Base-by-base conservation (phyloP, 2,329 filamentous ascomycete species). In the Alternaria viburni region DNA sequence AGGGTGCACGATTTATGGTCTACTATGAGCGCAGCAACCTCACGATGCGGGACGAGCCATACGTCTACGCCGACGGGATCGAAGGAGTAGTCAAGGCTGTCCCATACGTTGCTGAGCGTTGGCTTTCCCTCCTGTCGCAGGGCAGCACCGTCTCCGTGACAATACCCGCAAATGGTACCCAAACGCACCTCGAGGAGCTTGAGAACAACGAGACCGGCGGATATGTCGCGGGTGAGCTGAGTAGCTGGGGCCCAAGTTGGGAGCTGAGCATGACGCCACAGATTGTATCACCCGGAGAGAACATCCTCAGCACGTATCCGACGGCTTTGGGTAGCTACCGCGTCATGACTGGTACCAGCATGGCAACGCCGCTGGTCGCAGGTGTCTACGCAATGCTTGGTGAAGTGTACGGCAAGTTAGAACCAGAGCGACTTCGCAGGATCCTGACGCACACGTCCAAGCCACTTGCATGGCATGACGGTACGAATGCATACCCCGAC, bases 211-310 rank as follows among this genome's bases (percentile, higher is more conserved):
- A 41, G 10, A 54, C 15, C 21, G 66, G 66, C n/a, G 68, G 66
- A 8, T 64, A 64, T 54, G 32, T 58, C 43, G 28, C 54, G 11
- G 26, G 63, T 7, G 41, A 17, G 3, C 23, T 70, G 21, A 64
- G 85, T 45, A 85, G 83, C 6, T 90, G 87, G 88, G 88, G 88
- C 8, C 88, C 88, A 3, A 87, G 84, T 3, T 89, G 83, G 74
- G 87, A 90, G 70, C 80, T 87, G 66, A 83, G 85, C 49, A 75
- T 86, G 51, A 88, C 87, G 75, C 87, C 87, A 0, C 83, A 88
- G 67, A 75, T 88, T 45, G 84, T 83, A n/a, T 81, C 86, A 1
- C 85, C 86, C 3, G 87, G 88, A 36, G 86, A 86, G 51, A 82
- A 82, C 54, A 88, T 90, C 49, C 76, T 90, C 25, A 88, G 87